Percentiles rank a stretch among this genome's conserved stretches.
These are phyloP conservation scores for Leptographium lundbergii DNA, from an alignment of 2,329 filamentous ascomycete species.

Conservation along the genomic window DNA sequence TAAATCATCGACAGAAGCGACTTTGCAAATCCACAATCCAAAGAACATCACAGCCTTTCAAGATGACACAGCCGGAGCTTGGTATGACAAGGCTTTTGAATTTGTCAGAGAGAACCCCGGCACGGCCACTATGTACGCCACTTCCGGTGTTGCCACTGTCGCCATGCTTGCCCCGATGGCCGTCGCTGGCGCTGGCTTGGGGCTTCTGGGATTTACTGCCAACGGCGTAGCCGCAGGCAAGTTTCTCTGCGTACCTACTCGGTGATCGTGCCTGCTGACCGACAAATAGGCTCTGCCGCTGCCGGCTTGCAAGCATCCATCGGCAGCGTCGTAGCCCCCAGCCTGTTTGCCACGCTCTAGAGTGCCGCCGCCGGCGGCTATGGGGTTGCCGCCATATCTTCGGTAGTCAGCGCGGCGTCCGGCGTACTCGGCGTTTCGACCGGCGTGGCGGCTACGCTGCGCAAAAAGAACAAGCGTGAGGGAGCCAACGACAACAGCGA, in stretches of 20 bases:
- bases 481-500: background rate
- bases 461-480: too few species aligned
- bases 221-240: conserved; percentile 2
- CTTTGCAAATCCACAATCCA: background rate
- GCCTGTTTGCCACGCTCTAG: conserved; percentile 19
- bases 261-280: background rate
- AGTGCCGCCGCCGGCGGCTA: conserved; percentile 20
- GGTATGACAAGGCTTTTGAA: background rate
- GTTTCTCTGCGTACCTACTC: background rate
- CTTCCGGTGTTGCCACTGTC: background rate
- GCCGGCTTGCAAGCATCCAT: conserved; percentile 15
- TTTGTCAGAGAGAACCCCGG: background rate
- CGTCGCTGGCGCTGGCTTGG: background rate
- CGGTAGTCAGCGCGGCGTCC: background rate
- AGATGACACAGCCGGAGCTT: background rate
- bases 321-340: conserved; percentile 15
- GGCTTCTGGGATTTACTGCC: background rate
- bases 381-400: conserved; percentile 8
- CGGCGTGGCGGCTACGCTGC: background rate
- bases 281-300: conserved; percentile 15
- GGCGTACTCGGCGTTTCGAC: background rate
- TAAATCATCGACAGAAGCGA: background rate
- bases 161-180: background rate
- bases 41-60: background rate
- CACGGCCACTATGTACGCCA: background rate